Conservation (phyloP, 202 grass and related monocot genomes). For the Panicum hallii region DNA sequence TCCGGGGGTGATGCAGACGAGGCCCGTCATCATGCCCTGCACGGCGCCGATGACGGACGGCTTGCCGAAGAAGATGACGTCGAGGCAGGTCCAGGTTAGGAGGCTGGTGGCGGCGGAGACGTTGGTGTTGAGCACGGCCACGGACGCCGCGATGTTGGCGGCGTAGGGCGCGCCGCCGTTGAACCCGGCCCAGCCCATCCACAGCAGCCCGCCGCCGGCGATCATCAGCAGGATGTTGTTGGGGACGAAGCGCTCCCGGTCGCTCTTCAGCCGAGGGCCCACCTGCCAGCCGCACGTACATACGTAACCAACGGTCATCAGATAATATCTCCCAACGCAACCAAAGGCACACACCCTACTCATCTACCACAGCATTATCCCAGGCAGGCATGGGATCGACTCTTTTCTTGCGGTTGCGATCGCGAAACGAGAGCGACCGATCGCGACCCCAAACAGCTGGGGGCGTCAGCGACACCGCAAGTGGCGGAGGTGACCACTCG, state of each 20-base stretch:
- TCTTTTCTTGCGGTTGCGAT: no score
- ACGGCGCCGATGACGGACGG: conserved; percentile 84
- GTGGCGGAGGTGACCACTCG: no score
- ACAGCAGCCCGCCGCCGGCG: conserved; percentile 77
- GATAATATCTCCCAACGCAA: no score
- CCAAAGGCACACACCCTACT: no score
- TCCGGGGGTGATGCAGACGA: conserved; percentile 83
- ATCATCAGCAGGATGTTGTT: conserved; percentile 90
- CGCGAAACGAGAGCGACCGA: no score
- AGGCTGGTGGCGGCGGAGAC: conserved; percentile 81
- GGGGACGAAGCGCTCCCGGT: conserved; percentile 72
- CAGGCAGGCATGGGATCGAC: no score
- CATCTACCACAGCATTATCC: no score
- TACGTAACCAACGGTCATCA: not conserved
- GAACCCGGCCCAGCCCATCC: conserved; percentile 89
- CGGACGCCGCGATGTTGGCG: conserved; percentile 59
- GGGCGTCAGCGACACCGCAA: no score
- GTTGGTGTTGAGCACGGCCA: conserved; percentile 86
- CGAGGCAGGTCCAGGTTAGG: conserved; percentile 80
- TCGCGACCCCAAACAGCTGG: no score
- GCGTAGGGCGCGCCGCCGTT: conserved; percentile 76
- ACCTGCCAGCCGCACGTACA: conserved; percentile 33
- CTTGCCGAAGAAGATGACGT: conserved; percentile 72
- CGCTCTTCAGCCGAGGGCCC: conserved; percentile 73
- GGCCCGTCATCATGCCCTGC: conserved; percentile 86